These are phyloP conservation scores for Apiospora phragmitis DNA, from an alignment of 2,329 filamentous ascomycete species.

Conservation along the genomic window DNA sequence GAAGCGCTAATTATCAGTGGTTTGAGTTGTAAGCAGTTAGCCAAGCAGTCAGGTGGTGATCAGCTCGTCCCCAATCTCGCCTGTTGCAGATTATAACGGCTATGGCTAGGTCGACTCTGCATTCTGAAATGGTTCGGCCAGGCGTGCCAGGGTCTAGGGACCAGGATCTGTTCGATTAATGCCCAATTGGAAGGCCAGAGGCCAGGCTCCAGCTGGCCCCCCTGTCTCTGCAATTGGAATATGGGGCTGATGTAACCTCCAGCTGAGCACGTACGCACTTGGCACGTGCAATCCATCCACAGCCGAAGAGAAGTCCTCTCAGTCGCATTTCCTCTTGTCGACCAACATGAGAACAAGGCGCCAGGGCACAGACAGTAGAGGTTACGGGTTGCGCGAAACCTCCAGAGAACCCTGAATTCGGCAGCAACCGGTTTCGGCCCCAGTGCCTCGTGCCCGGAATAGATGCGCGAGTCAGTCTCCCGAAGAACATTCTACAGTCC, in stretches of 20 bases:
- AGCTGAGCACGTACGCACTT: not conserved
- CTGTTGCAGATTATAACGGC: not conserved
- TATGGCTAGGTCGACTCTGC: not conserved
- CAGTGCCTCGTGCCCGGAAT: not conserved
- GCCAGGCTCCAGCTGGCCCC: not conserved
- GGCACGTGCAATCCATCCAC: not conserved
- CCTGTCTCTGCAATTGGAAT: not conserved
- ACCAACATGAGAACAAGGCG: not conserved
- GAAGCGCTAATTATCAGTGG: not conserved
- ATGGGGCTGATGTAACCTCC: constrained; percentile 1
- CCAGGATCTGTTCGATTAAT: not conserved
- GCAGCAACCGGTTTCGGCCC: not conserved
- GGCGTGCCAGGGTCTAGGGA: not conserved
- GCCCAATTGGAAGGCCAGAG: not conserved
- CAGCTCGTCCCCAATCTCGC: not conserved
- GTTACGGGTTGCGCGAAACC: not conserved
- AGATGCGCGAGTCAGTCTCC: not conserved
- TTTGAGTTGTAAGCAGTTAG: not conserved
- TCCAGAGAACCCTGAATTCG: not conserved
- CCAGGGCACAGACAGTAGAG: not conserved
- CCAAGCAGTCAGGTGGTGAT: not conserved
- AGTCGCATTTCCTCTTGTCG: not conserved
- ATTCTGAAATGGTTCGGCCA: not conserved
- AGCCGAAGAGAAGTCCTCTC: not conserved
- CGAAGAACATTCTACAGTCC: not conserved